Base-by-base conservation (phyloP, 2,329 filamentous ascomycete species). In the Colletotrichum magnum region DNA sequence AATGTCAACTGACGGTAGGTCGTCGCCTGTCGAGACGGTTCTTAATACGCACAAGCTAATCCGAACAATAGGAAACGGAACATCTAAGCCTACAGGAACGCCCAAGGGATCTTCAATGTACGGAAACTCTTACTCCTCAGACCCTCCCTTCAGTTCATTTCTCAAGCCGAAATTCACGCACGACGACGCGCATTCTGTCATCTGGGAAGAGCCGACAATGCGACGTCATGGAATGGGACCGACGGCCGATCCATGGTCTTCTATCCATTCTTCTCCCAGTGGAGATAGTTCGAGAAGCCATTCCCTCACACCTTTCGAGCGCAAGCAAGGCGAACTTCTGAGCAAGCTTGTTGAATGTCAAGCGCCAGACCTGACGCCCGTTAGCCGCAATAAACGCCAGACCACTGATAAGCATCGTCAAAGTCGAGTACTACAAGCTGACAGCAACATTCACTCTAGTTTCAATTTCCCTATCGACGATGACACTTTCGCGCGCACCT, bases 401-500 rank as follows among this genome's bases (percentile, higher is more conserved):
- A 58, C 48, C 18, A 58, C 28, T 61, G 58, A 52, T 48, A 48
- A 32, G 48, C 50, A 45, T 18, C 52, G n/a, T 59, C 64, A 66
- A 47, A 67, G 15, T 50, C 9, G 28, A 36, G 70, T 24, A n/a
- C n/a, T 59, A 41, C 50, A 45, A 73, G 77, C 81, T 84, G 71
- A 86, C 79, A 73, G 72, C 68, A 53, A 51, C 72, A 67, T 62
- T 67, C 73, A 73, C 48, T 70, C 74, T 79, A 90, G 88, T 79
- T 90, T 90, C 74, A 82, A 79, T 56, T 84, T 89, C 64, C 75
- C 83, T 43, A 71, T 82, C 66, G 79, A 84, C 68, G 79, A 84
- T 64, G 81, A 85, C 48, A 79, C 80, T 0, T 82, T 84, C 61
- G 73, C 74, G 12, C 73, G 74, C 39, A 76, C 81, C 6, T 77